Conservation (phyloP, 495 filamentous ascomycete species). For the Talaromyces ruber region DNA sequence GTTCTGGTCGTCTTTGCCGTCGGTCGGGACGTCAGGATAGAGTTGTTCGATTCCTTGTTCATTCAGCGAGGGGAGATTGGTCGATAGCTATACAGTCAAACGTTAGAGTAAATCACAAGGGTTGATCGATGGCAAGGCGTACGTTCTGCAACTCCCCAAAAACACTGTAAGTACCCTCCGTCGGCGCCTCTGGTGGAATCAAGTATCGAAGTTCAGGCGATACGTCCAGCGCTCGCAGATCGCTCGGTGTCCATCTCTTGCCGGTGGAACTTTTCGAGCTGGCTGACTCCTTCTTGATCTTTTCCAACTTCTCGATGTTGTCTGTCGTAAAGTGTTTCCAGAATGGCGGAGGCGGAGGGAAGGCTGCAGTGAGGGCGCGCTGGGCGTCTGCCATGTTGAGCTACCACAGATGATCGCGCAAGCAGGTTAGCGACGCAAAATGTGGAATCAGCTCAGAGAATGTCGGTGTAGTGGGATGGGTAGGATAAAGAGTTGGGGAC, state of each 20-base stretch:
- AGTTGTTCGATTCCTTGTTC: conserved; percentile 63
- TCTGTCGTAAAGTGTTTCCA: conserved; percentile 80
- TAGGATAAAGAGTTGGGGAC: neutral
- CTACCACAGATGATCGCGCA: neutral
- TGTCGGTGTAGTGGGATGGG: neutral
- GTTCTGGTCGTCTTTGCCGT: conserved; percentile 26
- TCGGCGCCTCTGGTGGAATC: conserved; percentile 69
- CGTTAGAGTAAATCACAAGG: neutral
- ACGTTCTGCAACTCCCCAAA: conserved; percentile 66
- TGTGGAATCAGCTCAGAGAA: neutral
- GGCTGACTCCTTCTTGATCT: conserved; percentile 37
- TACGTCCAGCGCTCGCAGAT: conserved; percentile 50
- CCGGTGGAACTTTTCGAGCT: conserved; percentile 28
- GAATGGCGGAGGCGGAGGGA: conserved; percentile 82
- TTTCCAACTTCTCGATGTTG: conserved; percentile 60
- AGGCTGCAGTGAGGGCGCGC: conserved; percentile 47
- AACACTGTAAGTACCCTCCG: conserved; percentile 58
- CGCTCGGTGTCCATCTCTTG: conserved; percentile 29
- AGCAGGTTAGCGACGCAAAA: neutral
- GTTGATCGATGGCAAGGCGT: conserved; percentile 7
- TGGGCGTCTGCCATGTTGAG: conserved; percentile 44
- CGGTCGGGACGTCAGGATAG: conserved; percentile 43
- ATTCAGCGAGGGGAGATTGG: conserved; percentile 57
- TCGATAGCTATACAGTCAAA: conserved; percentile 32
- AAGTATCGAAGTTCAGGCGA: conserved; percentile 71